Conservation (phyloP, 225 moss, liverwort and hornwort genomes). For the Sphagnum contortum region DNA sequence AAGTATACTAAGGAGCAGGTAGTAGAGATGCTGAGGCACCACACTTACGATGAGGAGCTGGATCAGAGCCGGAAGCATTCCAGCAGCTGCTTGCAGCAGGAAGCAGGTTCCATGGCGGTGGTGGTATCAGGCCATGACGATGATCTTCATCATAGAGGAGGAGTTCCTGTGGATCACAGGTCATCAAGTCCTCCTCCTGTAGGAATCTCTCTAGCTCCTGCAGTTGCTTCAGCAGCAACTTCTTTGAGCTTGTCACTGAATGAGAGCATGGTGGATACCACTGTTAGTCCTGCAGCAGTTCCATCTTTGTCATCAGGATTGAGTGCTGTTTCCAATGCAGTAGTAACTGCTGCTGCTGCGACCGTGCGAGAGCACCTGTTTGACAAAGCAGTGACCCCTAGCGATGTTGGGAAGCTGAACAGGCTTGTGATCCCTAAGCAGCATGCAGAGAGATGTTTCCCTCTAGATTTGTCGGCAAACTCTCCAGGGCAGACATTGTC, state of each 20-base stretch:
- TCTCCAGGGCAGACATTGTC: constrained; percentile 95
- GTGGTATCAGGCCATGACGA: constrained; percentile 35
- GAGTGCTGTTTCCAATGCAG: no score
- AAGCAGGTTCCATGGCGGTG: constrained; percentile 17
- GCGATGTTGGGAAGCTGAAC: constrained; percentile 96
- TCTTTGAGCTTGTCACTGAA: constrained; percentile 18
- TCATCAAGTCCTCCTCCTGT: constrained; percentile 18
- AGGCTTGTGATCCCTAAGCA: constrained; percentile 97
- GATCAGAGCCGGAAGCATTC: constrained; percentile 70
- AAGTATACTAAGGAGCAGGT: constrained; percentile 83
- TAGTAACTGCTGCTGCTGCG: neutral
- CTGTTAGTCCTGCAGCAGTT: constrained; percentile 12
- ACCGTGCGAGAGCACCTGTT: constrained; percentile 78
- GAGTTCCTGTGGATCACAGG: constrained; percentile 1
- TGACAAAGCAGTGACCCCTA: constrained; percentile 96
- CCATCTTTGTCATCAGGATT: no score
- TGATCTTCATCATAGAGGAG: constrained; percentile 19
- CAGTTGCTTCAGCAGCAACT: constrained; percentile 8
- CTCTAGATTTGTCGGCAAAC: constrained; percentile 74
- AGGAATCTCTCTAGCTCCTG: constrained; percentile 4
- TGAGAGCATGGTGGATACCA: constrained; percentile 13
- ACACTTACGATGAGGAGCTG: constrained; percentile 94
- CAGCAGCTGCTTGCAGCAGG: no score
- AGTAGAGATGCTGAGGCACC: constrained; percentile 94
- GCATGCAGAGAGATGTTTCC: constrained; percentile 95